Evolutionary conservation across 1,139 yeast genomes (phyloP), one percentile per base, ranked within the genome.

Genomic region (Pichia terricola): DNA sequence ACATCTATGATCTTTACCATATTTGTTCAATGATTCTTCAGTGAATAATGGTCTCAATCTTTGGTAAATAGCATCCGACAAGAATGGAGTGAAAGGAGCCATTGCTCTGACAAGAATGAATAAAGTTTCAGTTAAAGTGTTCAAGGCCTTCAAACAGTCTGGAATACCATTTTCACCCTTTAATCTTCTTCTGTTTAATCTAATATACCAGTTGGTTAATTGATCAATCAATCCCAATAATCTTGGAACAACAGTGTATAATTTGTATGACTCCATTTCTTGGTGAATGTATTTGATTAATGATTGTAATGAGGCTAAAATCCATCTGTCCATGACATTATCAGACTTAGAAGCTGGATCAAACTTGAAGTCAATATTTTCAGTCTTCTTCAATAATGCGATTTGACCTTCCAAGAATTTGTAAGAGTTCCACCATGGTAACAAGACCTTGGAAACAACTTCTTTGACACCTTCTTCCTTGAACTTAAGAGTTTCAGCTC

Each of bases 401-500:
- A 89, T 85, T 58, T 94, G 95, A 55, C 94, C 96, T 61, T 89
- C 95, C 71, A 89, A 82, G 71, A 94, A 91, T 67, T 89, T 91
- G 76, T 71, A 89, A 37, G 96, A 86, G 70, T 91, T 91, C 86
- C 94, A 91, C 97, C 97, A 91, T 54, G 99, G 99, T 59, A 91
- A 73, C 60, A 89, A 71, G 34, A 91, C 98, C 68, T 89, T 86
- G 39, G 96, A 83, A 39, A 91, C 94, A 61, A 91, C 96, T 66
- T 91, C 99, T 64, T 88, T 87, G 40, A 91, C 98, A 68, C 98
- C 98, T 62, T 89, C 97, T 68, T 91, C 99, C 68, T 89, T 89
- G 73, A 91, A 91, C 62, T 88, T 86, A 73, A 91, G 76, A 45
- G 96, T 80, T 68, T 91, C 99, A 40, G 97, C 98, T 61, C 94